Evolutionary conservation across 805 yeast genomes (phyloP).

Genomic region (Metschnikowia aberdeeniae): DNA sequence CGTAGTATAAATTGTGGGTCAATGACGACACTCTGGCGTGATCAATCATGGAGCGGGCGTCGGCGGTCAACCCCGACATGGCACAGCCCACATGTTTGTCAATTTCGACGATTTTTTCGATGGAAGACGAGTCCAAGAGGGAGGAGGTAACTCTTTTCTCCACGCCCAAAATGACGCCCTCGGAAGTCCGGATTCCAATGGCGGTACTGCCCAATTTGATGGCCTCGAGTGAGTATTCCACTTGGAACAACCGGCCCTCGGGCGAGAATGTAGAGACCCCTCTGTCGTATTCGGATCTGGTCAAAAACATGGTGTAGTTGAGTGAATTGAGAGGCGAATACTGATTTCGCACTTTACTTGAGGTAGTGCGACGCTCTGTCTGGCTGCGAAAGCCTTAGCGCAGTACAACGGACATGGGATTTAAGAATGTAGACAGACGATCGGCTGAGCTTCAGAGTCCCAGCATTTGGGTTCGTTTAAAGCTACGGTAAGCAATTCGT

Average conservation of each 20-base stretch:
- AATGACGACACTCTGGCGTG: constrained; percentile 91
- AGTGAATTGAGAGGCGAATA: constrained; percentile 3
- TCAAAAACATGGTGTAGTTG: constrained; percentile 67
- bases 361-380: constrained; percentile 11
- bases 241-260: constrained; percentile 97
- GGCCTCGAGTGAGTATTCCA: constrained; percentile 95
- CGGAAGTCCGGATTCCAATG: constrained; percentile 90
- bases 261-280: constrained; percentile 99
- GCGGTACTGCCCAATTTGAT: constrained; percentile 98
- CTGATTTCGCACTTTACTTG: background rate
- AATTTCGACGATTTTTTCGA: constrained; percentile 93
- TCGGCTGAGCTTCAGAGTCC: too few species aligned
- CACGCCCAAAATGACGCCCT: constrained; percentile 94
- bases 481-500: background rate
- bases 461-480: too few species aligned
- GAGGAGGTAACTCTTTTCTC: constrained; percentile 96
- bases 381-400: constrained; percentile 13
- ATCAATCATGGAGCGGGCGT: constrained; percentile 97
- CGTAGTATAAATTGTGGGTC: constrained; percentile 84
- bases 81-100: constrained; percentile 97
- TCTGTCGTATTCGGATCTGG: constrained; percentile 99
- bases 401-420: background rate
- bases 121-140: constrained; percentile 83
- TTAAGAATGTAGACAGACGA: background rate
- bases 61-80: constrained; percentile 98